Conservation (phyloP, 2,329 filamentous ascomycete genomes). For the Hymenoscyphus scutula region DNA sequence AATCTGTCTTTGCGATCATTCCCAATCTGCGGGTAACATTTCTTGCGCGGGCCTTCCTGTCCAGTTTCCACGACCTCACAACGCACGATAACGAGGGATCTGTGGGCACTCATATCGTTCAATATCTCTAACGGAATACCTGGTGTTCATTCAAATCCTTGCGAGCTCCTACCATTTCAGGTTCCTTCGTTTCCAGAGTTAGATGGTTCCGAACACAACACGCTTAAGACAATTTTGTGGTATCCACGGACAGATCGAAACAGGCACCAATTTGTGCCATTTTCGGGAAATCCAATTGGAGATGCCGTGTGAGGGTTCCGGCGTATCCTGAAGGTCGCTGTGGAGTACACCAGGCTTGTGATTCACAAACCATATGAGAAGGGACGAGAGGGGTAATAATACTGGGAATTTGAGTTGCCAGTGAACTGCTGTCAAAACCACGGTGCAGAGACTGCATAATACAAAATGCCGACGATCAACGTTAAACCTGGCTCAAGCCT, state of each 20-base stretch:
- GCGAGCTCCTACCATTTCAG: background rate
- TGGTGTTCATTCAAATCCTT: background rate
- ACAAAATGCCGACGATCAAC: constrained; percentile 36
- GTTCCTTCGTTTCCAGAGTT: background rate
- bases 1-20: background rate
- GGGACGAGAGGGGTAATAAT: background rate
- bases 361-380: background rate
- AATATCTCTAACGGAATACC: background rate
- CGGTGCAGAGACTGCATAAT: background rate
- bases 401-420: background rate
- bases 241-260: background rate
- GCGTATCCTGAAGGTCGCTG: background rate
- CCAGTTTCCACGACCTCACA: background rate
- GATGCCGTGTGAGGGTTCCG: background rate
- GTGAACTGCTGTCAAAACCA: background rate
- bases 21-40: background rate
- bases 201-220: background rate
- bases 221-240: background rate
- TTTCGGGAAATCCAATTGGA: background rate
- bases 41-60: background rate
- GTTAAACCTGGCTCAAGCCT: constrained; percentile 27
- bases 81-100: background rate
- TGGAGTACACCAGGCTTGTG: background rate
- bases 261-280: background rate
- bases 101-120: background rate